phyloP scores from a whole-genome alignment of 2,329 filamentous ascomycete genomes.

The Pseudopyrenochaeta lycopersici region DNA sequence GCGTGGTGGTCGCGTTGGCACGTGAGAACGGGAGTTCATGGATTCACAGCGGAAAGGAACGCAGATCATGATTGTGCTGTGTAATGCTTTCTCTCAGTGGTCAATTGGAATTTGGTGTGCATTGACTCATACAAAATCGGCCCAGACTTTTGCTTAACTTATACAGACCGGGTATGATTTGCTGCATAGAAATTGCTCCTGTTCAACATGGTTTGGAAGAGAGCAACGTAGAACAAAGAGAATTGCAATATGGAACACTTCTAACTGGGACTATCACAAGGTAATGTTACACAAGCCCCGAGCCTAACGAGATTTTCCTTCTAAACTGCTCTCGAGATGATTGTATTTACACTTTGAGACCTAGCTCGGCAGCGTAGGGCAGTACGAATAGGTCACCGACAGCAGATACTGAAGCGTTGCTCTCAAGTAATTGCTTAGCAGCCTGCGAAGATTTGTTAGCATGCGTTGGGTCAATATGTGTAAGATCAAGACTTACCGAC shows the following conservation, averaged over 20 bases:
- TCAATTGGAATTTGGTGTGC: neutral
- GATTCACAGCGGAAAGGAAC: neutral
- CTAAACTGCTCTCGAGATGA: conserved; percentile 31
- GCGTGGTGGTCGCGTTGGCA: conserved; percentile 27
- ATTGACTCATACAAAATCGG: neutral
- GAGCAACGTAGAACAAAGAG: conserved; percentile 33
- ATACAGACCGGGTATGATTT: too few relatives aligned
- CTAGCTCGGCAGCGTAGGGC: conserved; percentile 93
- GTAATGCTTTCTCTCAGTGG: neutral
- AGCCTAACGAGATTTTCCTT: conserved; percentile 42
- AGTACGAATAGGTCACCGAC: conserved; percentile 92
- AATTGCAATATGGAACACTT: conserved; percentile 46
- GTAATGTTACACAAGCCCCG: conserved; percentile 52
- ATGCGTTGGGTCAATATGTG: neutral
- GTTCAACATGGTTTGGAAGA: neutral
- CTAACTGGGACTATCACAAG: conserved; percentile 53
- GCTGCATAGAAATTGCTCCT: neutral
- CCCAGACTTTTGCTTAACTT: neutral
- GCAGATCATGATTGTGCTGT: neutral
- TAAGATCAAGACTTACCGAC: conserved; percentile 68
- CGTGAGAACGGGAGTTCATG: conserved; percentile 22
- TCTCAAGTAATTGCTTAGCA: conserved; percentile 85
- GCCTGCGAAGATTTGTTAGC: conserved; percentile 63
- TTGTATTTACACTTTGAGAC: conserved; percentile 84
- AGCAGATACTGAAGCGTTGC: conserved; percentile 86